These are phyloP conservation scores for Wolfiporia cocos DNA, from an alignment of 1,284 basidiomycete genomes.

Conservation along the genomic window DNA sequence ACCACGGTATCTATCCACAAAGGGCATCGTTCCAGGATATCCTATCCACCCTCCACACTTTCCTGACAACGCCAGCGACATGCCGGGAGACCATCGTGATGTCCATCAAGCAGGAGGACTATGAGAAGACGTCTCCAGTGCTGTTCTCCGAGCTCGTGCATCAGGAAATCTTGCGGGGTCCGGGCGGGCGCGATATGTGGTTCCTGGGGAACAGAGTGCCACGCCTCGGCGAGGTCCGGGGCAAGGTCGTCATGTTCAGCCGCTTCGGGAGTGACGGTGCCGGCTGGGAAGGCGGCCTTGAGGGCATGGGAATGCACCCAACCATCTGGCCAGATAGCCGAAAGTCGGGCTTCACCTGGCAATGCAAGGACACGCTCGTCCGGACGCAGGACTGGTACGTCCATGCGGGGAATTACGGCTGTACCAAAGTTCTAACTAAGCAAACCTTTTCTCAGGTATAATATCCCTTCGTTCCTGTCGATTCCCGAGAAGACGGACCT, in stretches of 20 bases:
- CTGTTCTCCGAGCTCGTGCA: conserved; percentile 64
- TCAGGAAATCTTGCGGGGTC: conserved; percentile 50
- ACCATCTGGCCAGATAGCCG: conserved; percentile 75
- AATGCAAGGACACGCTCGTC: conserved; percentile 60
- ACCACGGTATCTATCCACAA: conserved; percentile 75
- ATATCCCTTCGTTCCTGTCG: conserved; percentile 65
- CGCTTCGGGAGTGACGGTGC: conserved; percentile 67
- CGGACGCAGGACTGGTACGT: conserved; percentile 79
- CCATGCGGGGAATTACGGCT: not conserved
- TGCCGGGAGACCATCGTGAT: conserved; percentile 72
- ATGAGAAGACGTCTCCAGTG: conserved; percentile 33
- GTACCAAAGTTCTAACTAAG: not conserved
- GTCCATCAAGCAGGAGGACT: conserved; percentile 84
- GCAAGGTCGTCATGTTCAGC: conserved; percentile 77
- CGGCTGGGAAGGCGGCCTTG: conserved; percentile 58
- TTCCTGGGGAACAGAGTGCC: conserved; percentile 77
- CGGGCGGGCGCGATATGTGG: conserved; percentile 66
- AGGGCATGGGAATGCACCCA: conserved; percentile 79
- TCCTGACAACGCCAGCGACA: conserved; percentile 53
- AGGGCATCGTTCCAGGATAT: conserved; percentile 60
- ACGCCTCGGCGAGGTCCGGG: conserved; percentile 73
- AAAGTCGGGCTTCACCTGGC: conserved; percentile 69
- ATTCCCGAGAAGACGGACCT: conserved; percentile 74
- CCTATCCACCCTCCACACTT: conserved; percentile 52
- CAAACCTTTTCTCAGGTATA: conserved; percentile 68